A percentile compares a stretch with the other conserved stretches of the same genome.
Conservation (phyloP, 1,284 basidiomycete species). For the Ustilago crameri region DNA sequence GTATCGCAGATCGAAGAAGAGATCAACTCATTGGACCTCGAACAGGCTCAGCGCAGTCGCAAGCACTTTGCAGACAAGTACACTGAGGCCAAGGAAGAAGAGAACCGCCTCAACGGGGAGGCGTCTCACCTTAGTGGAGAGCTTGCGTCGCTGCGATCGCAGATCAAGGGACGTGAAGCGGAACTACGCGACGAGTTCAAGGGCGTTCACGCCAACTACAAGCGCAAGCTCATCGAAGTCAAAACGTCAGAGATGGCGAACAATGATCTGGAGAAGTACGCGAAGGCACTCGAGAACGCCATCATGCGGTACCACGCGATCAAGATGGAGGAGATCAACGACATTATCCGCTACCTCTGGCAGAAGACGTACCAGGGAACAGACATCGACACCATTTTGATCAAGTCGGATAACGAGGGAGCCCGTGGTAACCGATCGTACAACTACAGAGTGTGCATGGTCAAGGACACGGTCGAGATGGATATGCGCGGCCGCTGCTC, state of each 20-base stretch:
- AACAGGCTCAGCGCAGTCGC: slow-evolving; percentile 65
- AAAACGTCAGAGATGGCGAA: slow-evolving; percentile 72
- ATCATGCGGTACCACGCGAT: slow-evolving; percentile 98
- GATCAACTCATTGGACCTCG: slow-evolving; percentile 72
- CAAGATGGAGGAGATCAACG: slow-evolving; percentile 99
- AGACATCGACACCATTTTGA: slow-evolving; percentile 98
- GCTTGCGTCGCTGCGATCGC: slow-evolving; percentile 53
- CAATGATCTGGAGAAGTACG: slow-evolving; percentile 85
- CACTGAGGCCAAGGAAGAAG: slow-evolving; percentile 76
- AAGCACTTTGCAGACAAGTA: slow-evolving; percentile 86
- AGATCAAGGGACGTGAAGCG: slow-evolving; percentile 72
- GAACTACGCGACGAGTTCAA: slow-evolving; percentile 86
- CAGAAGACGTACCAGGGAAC: slow-evolving; percentile 98
- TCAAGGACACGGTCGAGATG: slow-evolving; percentile 98
- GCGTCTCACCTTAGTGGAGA: slow-evolving; percentile 66
- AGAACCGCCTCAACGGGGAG: slow-evolving; percentile 79
- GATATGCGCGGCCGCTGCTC: slow-evolving; percentile 99
- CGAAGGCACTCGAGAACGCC: slow-evolving; percentile 89
- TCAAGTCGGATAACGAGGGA: slow-evolving; percentile 91
- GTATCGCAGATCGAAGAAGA: slow-evolving; percentile 78
- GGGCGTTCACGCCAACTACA: slow-evolving; percentile 84
- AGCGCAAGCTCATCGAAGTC: slow-evolving; percentile 89
- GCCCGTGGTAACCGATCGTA: slow-evolving; percentile 76
- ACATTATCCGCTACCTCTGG: slow-evolving; percentile 80
- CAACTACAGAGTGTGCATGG: slow-evolving; percentile 97